Evolutionary conservation across 352 stramenopile species (phyloP).

Genomic region (Achlya hypogyna): DNA sequence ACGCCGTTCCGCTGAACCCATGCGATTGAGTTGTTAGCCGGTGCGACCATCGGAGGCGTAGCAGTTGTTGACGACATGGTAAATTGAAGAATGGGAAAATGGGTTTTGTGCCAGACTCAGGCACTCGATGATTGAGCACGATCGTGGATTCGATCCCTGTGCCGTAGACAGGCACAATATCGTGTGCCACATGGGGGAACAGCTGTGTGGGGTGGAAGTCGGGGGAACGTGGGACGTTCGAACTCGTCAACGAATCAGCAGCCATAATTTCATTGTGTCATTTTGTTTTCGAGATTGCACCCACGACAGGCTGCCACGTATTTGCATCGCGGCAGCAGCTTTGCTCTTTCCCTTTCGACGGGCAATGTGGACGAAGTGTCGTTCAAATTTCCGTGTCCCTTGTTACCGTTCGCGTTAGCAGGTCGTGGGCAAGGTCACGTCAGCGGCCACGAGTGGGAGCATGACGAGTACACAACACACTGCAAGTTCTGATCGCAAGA

Average conservation of each 20-base stretch:
- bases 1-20: constrained; percentile 4
- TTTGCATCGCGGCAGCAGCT: neutral
- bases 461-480: constrained; percentile 5
- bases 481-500: neutral
- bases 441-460: neutral
- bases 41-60: neutral
- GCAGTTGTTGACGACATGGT: neutral
- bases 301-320: neutral
- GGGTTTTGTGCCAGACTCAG: neutral
- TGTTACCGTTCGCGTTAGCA: neutral
- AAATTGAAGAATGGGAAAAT: neutral
- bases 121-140: neutral
- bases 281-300: neutral
- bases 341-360: neutral
- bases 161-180: no score
- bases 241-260: neutral
- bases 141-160: neutral
- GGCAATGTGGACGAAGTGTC: constrained; percentile 6
- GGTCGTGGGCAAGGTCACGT: neutral
- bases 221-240: neutral
- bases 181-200: neutral
- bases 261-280: neutral
- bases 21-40: neutral
- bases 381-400: neutral
- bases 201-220: neutral